Evolutionary conservation across 2,329 filamentous ascomycete species (phyloP), one percentile per base, ranked within the genome.

Genomic region (Cytospora leucostoma): DNA sequence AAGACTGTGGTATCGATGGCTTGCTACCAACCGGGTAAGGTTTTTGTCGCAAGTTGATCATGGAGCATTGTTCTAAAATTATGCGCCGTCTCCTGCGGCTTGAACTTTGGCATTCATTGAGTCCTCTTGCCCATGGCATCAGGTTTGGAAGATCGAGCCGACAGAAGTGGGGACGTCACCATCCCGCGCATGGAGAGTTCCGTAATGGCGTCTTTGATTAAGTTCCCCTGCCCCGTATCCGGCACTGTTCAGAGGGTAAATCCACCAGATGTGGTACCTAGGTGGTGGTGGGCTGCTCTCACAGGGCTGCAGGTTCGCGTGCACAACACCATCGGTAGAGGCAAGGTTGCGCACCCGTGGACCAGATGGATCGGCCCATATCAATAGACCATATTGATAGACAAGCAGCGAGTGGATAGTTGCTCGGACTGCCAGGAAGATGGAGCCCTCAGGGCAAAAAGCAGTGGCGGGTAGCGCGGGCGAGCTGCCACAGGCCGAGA

Each of bases 401-500:
- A 27, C 27, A 4, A 27, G 27, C 27, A 27, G 27, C 4, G 27
- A 1, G 8, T 47, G 15, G 11, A 47, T 10, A 10, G 6, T 47
- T 10, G 58, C 47, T 32, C 35, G 15, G 12, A 51, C 58, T 61
- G 38, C 58, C 58, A 61, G 51, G 58, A 44, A 37, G 37, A 51
- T 55, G 51, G 58, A 61, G 51, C 55, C 32, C 49, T 40, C 55
- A 17, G 58, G 58, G 38, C 44, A 47, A 44, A 33, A n/a, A 61
- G 32, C 58, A 49, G 56, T 49, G 53, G 50, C 58, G 51, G 54
- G 58, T 61, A 47, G 44, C 44, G 44, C 44, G 44, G 44, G 44
- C 11, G 44, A 38, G 37, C 37, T 49, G 51, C 51, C 58, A 61
- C 27, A 27, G 27, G 27, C 27, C 27, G 49, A 61, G n/a, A 32